These are phyloP conservation scores for Drosera spatulata DNA, from an alignment of 179 eudicot species.

Conservation along the genomic window DNA sequence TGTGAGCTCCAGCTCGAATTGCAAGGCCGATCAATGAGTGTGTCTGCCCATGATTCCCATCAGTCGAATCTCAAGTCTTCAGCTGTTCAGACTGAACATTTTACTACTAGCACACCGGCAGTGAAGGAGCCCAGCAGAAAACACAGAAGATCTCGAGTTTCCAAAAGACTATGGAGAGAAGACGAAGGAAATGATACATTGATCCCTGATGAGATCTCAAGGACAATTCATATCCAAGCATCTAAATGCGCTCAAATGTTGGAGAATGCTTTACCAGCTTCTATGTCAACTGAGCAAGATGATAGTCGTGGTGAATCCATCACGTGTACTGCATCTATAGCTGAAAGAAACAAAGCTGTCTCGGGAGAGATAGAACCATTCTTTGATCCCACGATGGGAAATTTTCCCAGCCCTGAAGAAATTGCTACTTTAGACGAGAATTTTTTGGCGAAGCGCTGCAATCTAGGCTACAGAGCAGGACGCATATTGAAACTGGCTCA, in stretches of 20 bases:
- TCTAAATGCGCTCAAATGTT: constrained; percentile 9
- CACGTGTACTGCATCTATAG: background rate
- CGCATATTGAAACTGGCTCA: constrained; percentile 62
- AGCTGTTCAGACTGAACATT: constrained; percentile 12
- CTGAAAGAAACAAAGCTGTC: constrained; percentile 4
- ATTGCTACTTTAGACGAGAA: constrained; percentile 44
- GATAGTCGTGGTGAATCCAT: background rate
- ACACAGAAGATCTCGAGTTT: constrained; percentile 6
- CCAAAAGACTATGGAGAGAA: constrained; percentile 11
- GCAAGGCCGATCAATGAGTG: constrained; percentile 13
- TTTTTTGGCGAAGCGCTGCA: constrained; percentile 55
- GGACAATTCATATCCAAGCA: constrained; percentile 4
- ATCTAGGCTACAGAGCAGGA: constrained; percentile 71
- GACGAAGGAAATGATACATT: constrained; percentile 6
- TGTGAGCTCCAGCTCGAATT: constrained; percentile 79
- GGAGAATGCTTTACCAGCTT: constrained; percentile 6
- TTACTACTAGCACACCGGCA: constrained; percentile 45
- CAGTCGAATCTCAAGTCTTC: constrained; percentile 6
- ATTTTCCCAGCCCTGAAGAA: constrained; percentile 71
- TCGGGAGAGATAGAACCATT: constrained; percentile 7
- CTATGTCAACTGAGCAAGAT: constrained; percentile 2
- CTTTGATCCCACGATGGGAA: constrained; percentile 26
- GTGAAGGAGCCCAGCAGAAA: constrained; percentile 41
- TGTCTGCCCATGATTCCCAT: constrained; percentile 7
- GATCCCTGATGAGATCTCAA: constrained; percentile 8